Base-by-base conservation (phyloP, 805 yeast species). In the Sugiyamaella americana region DNA sequence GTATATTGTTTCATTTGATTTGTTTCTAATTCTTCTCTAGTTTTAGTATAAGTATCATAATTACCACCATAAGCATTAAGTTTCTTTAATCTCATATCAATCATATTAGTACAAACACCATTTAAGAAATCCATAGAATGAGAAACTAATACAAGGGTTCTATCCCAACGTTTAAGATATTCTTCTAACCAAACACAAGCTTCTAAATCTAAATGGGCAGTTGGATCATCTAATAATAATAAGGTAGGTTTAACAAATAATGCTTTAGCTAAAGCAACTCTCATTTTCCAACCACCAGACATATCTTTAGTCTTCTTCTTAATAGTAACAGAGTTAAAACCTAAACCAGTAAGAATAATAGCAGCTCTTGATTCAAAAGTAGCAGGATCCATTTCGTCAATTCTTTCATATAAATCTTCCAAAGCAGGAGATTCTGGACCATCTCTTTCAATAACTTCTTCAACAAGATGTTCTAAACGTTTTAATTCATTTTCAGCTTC, bases 271-370 rank as follows among this genome's bases (percentile, higher is more conserved):
- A 93, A 76, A 39, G 98, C 98, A 52, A 93, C 98, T 74, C 98
- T 87, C 98, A 93, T 93, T 76, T 88, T 88, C 98, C 98, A 93
- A 67, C 98, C 98, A 79, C 98, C 98, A 64, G 97, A 87, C 98
- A 93, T 93, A 65, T 93, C 98, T 71, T 87, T 89, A 62, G 98
- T 93, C 72, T 82, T 84, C 78, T 93, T 93, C 65, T 78, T 75
- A 63, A 93, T 91, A 48, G 98, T 91, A 56, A 71, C 70, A 48
- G 84, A 63, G 70, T 85, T 86, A 82, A 93, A 93, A 62, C 98
- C 98, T 68, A 93, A 79, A 89, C 98, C 98, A 57, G 86, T 86
- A 63, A 93, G 76, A 62, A 93, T 93, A 57, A 88, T 73, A 46
- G 98, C 95, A 47, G 98, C 98, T 70, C 98, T 81, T 39, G 93